Conservation (phyloP, 352 stramenopile species). For the Globisporangium nagaii region DNA sequence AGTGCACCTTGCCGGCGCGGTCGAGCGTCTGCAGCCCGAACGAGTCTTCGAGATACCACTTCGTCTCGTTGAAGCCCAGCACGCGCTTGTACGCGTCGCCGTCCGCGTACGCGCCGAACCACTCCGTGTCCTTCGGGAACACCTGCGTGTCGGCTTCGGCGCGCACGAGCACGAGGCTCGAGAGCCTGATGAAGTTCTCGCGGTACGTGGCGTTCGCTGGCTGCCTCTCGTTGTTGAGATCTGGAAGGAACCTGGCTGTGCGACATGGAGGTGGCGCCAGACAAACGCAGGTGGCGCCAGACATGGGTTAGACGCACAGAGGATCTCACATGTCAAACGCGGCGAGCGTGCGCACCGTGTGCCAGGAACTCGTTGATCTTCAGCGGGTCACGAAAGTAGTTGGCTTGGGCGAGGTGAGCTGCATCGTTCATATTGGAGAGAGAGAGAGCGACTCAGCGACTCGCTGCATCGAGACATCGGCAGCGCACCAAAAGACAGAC, state of each 20-base stretch:
- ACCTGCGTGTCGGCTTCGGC: slow-evolving; percentile 90
- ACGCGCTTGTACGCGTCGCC: slow-evolving; percentile 56
- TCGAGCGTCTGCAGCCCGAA: slow-evolving; percentile 90
- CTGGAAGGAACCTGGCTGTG: slow-evolving; percentile 69
- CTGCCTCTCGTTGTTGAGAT: slow-evolving; percentile 90
- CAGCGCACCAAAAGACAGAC: not conserved
- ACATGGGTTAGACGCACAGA: no score
- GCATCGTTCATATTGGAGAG: no score
- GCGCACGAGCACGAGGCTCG: slow-evolving; percentile 88
- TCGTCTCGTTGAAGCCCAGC: slow-evolving; percentile 89
- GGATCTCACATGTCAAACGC: not conserved
- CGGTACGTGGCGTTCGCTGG: slow-evolving; percentile 78
- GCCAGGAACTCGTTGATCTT: slow-evolving; percentile 64
- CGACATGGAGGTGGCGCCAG: not conserved
- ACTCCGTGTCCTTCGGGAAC: slow-evolving; percentile 79
- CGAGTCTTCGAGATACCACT: slow-evolving; percentile 89
- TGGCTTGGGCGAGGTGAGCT: slow-evolving; percentile 86
- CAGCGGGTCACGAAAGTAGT: slow-evolving; percentile 91
- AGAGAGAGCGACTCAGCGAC: no score
- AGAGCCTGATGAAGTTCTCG: slow-evolving; percentile 81
- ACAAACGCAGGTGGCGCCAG: no score
- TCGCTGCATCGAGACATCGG: not conserved
- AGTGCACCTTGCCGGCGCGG: slow-evolving; percentile 84
- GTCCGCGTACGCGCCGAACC: slow-evolving; percentile 85
- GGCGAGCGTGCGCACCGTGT: slow-evolving; percentile 28